Base-by-base conservation (phyloP, 73 alveolate species). In the Paraurostyla sp. region DNA sequence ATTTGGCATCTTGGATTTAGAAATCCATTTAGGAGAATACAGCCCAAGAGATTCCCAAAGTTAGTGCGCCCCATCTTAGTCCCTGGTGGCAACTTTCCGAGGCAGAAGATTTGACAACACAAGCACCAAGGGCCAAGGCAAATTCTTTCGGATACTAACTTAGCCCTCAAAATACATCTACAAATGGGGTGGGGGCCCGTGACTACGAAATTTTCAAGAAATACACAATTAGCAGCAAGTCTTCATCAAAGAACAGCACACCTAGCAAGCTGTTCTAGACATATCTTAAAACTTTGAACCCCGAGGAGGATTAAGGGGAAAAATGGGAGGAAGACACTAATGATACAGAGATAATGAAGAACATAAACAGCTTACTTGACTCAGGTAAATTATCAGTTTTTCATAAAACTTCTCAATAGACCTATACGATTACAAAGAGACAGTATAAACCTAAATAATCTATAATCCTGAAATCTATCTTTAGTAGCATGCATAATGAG, bases 131-230 rank as follows among this genome's bases (percentile, higher is more conserved):
- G 42, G 82, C 82, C 58, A 65, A 65, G 58, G 82, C 82, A 2
- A 65, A 65, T 35, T 65, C 82, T 38, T 65, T 65, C 41, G 82
- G 82, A 18, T 65, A 36, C 41, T 35, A 65, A 40, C 50, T 58
- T 16, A 65, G 11, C 58, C 18, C 46, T 4, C 41, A 65, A 35
- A 65, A 65, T n/a, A 36, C 35, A 22, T 65, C 82, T 65, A 6
- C 35, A 65, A 65, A 65, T 65, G 82, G 82, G 82, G 82, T 65
- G 82, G 82, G 82, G 82, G 82, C 82, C 82, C 82, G 1, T 4
- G 3, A 22, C 32, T 18, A 25, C 82, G 60, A 58, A 56, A 65
- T n/a, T n/a, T n/a, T n/a, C n/a, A n/a, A n/a, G n/a, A n/a, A n/a
- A n/a, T n/a, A n/a, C n/a, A n/a, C n/a, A n/a, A n/a, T n/a, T n/a